Conservation (phyloP, 768 basidiomycete species). For the Phylloporus arenicola region DNA sequence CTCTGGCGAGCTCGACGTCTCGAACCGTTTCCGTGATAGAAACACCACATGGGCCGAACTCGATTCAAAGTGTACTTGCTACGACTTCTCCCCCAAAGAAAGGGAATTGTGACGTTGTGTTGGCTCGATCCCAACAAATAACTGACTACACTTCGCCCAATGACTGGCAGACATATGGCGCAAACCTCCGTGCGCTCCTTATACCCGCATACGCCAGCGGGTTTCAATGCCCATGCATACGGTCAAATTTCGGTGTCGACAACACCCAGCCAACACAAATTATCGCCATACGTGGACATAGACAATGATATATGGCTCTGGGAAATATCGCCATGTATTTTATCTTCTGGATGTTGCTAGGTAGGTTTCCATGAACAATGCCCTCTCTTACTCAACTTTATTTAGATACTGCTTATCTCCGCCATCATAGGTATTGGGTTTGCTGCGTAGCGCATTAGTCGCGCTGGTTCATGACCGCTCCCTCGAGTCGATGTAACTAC, state of each 20-base stretch:
- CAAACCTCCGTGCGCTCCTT: background rate
- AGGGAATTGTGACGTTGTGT: background rate
- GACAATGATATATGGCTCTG: background rate
- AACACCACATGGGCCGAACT: background rate
- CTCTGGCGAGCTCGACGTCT: background rate
- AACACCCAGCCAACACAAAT: background rate
- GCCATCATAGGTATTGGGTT: background rate
- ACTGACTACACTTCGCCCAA: background rate
- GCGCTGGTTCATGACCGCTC: background rate
- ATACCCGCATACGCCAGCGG: background rate
- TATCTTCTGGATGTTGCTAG: background rate
- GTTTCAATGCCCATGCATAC: background rate
- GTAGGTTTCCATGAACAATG: background rate
- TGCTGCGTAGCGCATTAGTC: background rate
- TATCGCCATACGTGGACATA: background rate
- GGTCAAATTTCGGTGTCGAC: background rate
- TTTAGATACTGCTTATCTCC: background rate
- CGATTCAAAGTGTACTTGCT: background rate
- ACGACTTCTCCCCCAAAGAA: too few species aligned
- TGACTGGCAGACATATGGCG: too few species aligned
- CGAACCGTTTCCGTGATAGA: too few species aligned
- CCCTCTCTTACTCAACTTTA: background rate
- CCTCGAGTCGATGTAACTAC: background rate
- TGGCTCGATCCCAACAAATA: background rate
- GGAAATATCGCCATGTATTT: background rate